Evolutionary conservation across 2,329 filamentous ascomycete genomes (phyloP).

Genomic region (Cladosporium sp.): DNA sequence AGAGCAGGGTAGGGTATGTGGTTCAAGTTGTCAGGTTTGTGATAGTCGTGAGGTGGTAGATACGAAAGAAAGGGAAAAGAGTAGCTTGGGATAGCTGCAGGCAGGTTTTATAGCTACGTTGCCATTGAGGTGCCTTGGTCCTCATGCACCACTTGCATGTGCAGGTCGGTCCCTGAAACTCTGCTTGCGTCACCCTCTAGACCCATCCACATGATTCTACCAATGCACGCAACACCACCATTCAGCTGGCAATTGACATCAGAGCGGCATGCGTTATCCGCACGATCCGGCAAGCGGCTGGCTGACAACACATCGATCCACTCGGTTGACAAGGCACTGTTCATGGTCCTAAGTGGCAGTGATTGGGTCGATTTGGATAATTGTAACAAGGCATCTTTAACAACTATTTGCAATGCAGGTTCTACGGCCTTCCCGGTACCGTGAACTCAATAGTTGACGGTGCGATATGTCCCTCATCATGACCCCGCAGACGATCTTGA

Average conservation of each 20-base stretch:
- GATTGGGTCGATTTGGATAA: neutral
- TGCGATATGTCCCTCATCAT: neutral
- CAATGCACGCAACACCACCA: conserved; percentile 1
- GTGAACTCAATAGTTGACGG: neutral
- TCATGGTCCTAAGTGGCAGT: neutral
- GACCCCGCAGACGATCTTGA: conserved; percentile 4
- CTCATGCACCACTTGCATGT: neutral
- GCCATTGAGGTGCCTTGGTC: conserved; percentile 9
- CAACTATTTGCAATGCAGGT: neutral
- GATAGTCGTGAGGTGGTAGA: neutral
- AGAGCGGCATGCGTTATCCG: conserved; percentile 2
- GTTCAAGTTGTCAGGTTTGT: conserved; percentile 4
- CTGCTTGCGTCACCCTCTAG: conserved; percentile 15
- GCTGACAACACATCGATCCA: neutral
- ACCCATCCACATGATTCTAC: conserved; percentile 6
- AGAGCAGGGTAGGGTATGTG: neutral
- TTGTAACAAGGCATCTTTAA: neutral
- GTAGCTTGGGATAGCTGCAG: neutral
- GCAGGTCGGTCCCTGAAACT: neutral
- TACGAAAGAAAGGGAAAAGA: neutral
- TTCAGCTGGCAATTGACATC: neutral
- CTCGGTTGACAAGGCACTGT: neutral
- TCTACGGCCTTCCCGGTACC: neutral
- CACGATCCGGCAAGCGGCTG: neutral
- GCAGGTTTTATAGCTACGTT: conserved; percentile 12